These are phyloP conservation scores for Leptographium flavum DNA, from an alignment of 2,329 filamentous ascomycete genomes.

Conservation along the genomic window DNA sequence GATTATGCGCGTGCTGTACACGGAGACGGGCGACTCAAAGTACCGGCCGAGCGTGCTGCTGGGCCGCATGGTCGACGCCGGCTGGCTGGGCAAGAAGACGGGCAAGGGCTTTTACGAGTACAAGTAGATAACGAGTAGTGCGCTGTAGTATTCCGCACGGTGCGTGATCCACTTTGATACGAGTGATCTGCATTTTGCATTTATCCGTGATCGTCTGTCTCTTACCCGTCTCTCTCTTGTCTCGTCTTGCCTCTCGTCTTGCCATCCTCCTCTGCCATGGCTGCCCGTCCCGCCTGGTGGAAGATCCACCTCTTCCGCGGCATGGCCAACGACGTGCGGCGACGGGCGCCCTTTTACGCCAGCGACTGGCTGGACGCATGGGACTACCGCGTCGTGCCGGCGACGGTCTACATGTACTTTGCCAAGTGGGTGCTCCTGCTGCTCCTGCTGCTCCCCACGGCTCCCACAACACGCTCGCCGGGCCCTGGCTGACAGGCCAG, in stretches of 20 bases:
- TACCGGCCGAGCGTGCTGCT: slow-evolving; percentile 82
- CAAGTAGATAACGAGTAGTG: too few species aligned
- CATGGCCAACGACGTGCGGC: slow-evolving; percentile 64
- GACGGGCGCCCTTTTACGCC: slow-evolving; percentile 60
- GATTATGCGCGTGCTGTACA: slow-evolving; percentile 91
- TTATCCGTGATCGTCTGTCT: too few species aligned
- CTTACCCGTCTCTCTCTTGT: too few species aligned
- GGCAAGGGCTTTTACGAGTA: slow-evolving; percentile 95
- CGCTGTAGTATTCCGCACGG: too few species aligned
- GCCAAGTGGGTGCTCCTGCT: slow-evolving; percentile 49
- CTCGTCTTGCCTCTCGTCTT: too few species aligned
- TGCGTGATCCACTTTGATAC: too few species aligned
- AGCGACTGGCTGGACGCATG: slow-evolving; percentile 80
- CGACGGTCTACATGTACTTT: slow-evolving; percentile 90
- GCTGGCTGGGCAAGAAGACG: slow-evolving; percentile 94
- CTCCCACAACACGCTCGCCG: background rate
- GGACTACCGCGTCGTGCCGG: slow-evolving; percentile 80
- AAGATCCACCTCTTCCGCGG: slow-evolving; percentile 60
- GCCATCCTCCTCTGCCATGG: background rate
- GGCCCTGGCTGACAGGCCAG: slow-evolving; percentile 26
- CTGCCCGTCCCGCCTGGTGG: slow-evolving; percentile 44
- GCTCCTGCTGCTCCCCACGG: background rate
- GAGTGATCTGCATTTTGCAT: too few species aligned
- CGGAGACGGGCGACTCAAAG: slow-evolving; percentile 88
- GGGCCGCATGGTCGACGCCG: slow-evolving; percentile 92